Evolutionary conservation across 768 basidiomycete species (phyloP), one percentile per base, ranked within the genome.

Genomic region (Ephemerocybe angulata): DNA sequence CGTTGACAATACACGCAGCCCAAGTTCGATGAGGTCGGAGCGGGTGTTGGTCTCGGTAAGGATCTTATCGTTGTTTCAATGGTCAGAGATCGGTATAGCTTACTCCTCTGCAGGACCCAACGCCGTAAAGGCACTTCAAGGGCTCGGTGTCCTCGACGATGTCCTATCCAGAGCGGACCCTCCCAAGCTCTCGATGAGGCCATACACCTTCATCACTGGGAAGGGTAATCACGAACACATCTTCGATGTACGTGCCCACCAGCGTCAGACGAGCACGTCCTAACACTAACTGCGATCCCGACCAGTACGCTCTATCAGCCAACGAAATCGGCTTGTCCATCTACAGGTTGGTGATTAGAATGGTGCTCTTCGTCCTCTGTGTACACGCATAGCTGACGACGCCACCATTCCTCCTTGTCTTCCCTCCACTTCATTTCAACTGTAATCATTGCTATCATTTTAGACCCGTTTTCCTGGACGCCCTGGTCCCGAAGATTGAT

Each of bases 1-100:
- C 27, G 42, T 15, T 44, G 13, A 44, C 17, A 10, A 2, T 17
- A 17, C 22, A n/a, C 22, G n/a, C 27, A 82, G 80, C 60, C 72
- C 15, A 69, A 71, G 48, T 82, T 80, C 55, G 75, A 70, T 24
- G 79, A 83, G 64, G 70, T 82, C 37, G 82, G 82, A 10, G 80
- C 81, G n/a, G 81, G 80, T 11, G 75, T 84, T 40, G 77, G 73
- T 17, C 56, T 84, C 21, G 81, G 80, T 78, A 49, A 57, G 65
- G 48, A 29, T 17, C 25, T 30, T 31, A 30, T 42, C 19, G 17
- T 15, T 25, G 24, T 15, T 5, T 49, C 27, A 17, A 15, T 7
- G 3, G 7, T 48, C 27, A 30, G 22, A 24, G 22, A 13, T 31
- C 27, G 37, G 15, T 35, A 46, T 41, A 50, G 48, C 43, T 22